Percentiles rank a stretch among this genome's conserved stretches.
Conservation (phyloP, 139 green algal genomes). For the Pseudopediastrum boryanum region DNA sequence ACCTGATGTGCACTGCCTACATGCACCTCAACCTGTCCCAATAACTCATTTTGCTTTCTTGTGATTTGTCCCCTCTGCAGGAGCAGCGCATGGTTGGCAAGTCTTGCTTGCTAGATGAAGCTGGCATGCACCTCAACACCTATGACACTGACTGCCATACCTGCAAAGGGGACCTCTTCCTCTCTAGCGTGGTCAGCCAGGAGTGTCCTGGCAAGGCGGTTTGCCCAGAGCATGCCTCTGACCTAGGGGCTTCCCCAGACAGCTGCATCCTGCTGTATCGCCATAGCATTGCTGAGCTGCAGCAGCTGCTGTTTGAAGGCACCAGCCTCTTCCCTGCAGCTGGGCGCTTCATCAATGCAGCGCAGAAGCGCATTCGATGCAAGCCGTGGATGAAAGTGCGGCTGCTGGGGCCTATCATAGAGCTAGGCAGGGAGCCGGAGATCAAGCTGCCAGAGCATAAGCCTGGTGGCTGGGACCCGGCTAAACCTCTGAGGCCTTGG, state of each 20-base stretch:
- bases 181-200: conserved; percentile 65
- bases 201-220: conserved; percentile 45
- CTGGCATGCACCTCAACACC: conserved; percentile 8
- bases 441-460: conserved; percentile 9
- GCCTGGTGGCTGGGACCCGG: conserved; percentile 17
- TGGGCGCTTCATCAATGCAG: background rate
- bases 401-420: conserved; percentile 1
- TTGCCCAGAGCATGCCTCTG: conserved; percentile 74
- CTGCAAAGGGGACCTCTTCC: conserved; percentile 78
- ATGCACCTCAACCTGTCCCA: no score
- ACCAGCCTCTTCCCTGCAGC: conserved; percentile 16
- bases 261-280: conserved; percentile 61
- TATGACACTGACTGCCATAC: conserved; percentile 62
- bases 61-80: conserved; percentile 10
- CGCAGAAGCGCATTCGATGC: conserved; percentile 16
- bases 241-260: conserved; percentile 37
- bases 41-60: background rate
- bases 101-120: background rate
- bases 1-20: no score
- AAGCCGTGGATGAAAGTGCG: conserved; percentile 20
- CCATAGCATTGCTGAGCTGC: conserved; percentile 46
- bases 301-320: conserved; percentile 30
- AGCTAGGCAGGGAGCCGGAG: background rate
- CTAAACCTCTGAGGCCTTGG: conserved; percentile 4
- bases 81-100: conserved; percentile 26